Percentiles rank a stretch among this genome's conserved stretches.
Evolutionary conservation across 2,329 filamentous ascomycete genomes (phyloP).

Genomic region (Exophiala xenobiotica): DNA sequence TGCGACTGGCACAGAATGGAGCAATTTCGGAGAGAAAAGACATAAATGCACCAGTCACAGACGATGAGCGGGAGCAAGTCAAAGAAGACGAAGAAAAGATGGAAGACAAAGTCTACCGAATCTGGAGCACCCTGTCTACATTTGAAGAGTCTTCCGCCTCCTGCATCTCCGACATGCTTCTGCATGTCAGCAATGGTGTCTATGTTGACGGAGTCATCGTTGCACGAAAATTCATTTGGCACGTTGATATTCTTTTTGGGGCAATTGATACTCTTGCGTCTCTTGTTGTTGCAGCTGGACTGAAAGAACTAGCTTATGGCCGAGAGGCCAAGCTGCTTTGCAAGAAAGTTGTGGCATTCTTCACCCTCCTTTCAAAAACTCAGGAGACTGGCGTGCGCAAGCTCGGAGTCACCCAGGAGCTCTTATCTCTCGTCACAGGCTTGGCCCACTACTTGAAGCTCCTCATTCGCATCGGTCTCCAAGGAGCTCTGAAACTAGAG

Average conservation of each 20-base stretch:
- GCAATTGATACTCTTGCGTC: slow-evolving; percentile 83
- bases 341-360: slow-evolving; percentile 99
- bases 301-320: slow-evolving; percentile 86
- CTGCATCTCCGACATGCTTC: slow-evolving; percentile 97
- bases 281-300: slow-evolving; percentile 65
- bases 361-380: slow-evolving; percentile 88
- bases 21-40: slow-evolving; percentile 49
- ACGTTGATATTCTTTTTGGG: slow-evolving; percentile 88
- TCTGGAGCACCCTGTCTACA: slow-evolving; percentile 95
- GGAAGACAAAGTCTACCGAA: slow-evolving; percentile 96
- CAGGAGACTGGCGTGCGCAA: slow-evolving; percentile 88
- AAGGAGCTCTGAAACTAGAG: slow-evolving; percentile 87
- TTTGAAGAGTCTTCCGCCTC: slow-evolving; percentile 98
- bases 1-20: slow-evolving; percentile 69
- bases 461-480: slow-evolving; percentile 92
- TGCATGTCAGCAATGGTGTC: slow-evolving; percentile 96
- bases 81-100: slow-evolving; percentile 86
- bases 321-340: slow-evolving; percentile 98
- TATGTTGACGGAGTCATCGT: slow-evolving; percentile 94
- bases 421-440: slow-evolving; percentile 95
- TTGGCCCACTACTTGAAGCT: slow-evolving; percentile 97
- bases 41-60: slow-evolving; percentile 57
- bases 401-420: slow-evolving; percentile 92
- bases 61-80: slow-evolving; percentile 71
- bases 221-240: slow-evolving; percentile 92